Evolutionary conservation across 2,329 filamentous ascomycete genomes (phyloP), one percentile per base, ranked within the genome.

Genomic region (Aureobasidium sp.): DNA sequence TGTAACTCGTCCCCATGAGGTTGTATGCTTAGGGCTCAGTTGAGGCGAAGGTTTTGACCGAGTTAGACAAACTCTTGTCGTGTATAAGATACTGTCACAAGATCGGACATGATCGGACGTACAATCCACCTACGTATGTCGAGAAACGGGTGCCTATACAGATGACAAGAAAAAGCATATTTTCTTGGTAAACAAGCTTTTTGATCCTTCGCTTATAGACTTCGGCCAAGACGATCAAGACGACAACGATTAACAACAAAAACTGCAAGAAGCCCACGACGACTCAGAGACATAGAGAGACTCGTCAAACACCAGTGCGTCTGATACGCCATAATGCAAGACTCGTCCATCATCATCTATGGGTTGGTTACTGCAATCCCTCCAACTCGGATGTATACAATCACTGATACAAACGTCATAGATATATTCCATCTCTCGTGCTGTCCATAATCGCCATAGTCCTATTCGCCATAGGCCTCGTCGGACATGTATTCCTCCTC

Each of bases 401-500:
- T 27, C 7, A 17, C 43, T 46, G n/a, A 27, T 23, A 43, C 40
- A 19, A 2, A 27, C 7, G 21, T 45, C 3, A 15, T 29, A 46
- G 43, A 29, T 46, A 46, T 46, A 17, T 46, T n/a, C 43, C 43
- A 29, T 46, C 43, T 6, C 43, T 46, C 6, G 43, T 9, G 4
- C 13, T 46, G 3, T 46, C 43, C 6, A 46, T 46, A 11, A 46
- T 46, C 15, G 23, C 43, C n/a, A 46, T 46, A 29, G 43, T 17
- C 13, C 13, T 46, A 9, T 46, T 46, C n/a, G 25, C 13, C 5
- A 7, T 46, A 29, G 43, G 43, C 7, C n/a, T 46, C 7, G 43
- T 13, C 15, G 43, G 43, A 21, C 77, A 81, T 65, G 62, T 72
- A 5, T 65, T 63, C 60, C 69, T 73, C 5, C 60, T 68, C 11